Conservation (phyloP, 768 basidiomycete genomes). For the Calocybe gangraenosa region DNA sequence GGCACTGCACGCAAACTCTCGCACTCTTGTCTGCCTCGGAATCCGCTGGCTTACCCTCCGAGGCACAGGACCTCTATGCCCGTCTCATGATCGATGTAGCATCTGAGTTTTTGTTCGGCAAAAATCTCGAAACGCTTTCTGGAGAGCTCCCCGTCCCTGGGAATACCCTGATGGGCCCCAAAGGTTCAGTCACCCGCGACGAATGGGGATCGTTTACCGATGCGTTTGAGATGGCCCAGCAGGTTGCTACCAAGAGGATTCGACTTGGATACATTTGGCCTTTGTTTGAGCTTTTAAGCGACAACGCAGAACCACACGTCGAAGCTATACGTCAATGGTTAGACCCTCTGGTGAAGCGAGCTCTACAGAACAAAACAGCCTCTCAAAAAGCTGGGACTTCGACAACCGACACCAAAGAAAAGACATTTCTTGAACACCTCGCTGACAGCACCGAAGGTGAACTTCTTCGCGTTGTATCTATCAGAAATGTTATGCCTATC, state of each 20-base stretch:
- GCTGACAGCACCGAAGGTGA: slow-evolving; percentile 61
- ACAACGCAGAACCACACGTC: slow-evolving; percentile 46
- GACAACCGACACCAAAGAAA: slow-evolving; percentile 38
- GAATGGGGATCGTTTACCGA: slow-evolving; percentile 58
- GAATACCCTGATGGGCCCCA: slow-evolving; percentile 41
- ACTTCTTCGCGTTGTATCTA: slow-evolving; percentile 10
- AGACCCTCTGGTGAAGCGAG: slow-evolving; percentile 57
- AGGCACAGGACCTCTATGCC: slow-evolving; percentile 64
- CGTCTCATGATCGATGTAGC: slow-evolving; percentile 70
- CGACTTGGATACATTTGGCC: slow-evolving; percentile 59
- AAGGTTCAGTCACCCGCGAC: slow-evolving; percentile 58
- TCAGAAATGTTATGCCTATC: neutral
- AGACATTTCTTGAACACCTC: slow-evolving; percentile 65
- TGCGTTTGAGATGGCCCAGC: slow-evolving; percentile 57
- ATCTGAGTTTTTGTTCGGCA: slow-evolving; percentile 70
- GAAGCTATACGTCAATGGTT: slow-evolving; percentile 53
- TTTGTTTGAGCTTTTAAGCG: slow-evolving; percentile 52
- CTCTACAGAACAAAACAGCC: slow-evolving; percentile 40
- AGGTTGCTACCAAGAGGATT: slow-evolving; percentile 43
- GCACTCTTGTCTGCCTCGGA: slow-evolving; percentile 41
- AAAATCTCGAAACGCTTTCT: slow-evolving; percentile 57
- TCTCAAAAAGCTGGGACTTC: slow-evolving; percentile 32
- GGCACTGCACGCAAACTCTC: slow-evolving; percentile 43
- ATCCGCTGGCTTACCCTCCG: slow-evolving; percentile 38
- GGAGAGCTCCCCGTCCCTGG: slow-evolving; percentile 48